Evolutionary conservation across 2,329 filamentous ascomycete species (phyloP).

Genomic region (Eutypa lata): DNA sequence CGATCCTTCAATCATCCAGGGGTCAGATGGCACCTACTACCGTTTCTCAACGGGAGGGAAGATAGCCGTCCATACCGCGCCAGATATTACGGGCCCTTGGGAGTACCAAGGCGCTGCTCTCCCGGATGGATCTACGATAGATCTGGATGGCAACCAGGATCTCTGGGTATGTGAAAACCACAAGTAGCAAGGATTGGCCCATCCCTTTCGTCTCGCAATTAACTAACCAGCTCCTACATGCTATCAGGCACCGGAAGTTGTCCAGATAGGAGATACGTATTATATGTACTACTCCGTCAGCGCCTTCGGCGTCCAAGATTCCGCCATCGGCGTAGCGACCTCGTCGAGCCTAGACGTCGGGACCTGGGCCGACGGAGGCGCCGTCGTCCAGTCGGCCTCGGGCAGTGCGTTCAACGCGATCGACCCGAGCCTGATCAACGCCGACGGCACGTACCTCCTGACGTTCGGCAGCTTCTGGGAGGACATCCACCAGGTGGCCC

Average conservation of each 20-base stretch:
- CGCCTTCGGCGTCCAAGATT: slow-evolving; percentile 57
- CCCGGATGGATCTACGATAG: slow-evolving; percentile 32
- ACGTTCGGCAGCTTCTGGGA: slow-evolving; percentile 69
- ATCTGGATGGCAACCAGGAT: slow-evolving; percentile 31
- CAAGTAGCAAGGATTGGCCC: too few relatives aligned
- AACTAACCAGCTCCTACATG: too few relatives aligned
- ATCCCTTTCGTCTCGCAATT: too few relatives aligned
- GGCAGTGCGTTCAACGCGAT: slow-evolving; percentile 56
- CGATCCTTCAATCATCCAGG: slow-evolving; percentile 38
- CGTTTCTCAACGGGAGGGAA: slow-evolving; percentile 38
- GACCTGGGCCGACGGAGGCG: slow-evolving; percentile 58
- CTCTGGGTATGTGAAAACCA: slow-evolving; percentile 36
- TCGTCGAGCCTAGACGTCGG: slow-evolving; percentile 47
- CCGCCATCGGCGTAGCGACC: slow-evolving; percentile 56
- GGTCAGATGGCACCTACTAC: slow-evolving; percentile 40
- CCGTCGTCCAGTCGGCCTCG: slow-evolving; percentile 44
- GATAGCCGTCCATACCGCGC: slow-evolving; percentile 36
- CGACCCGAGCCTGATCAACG: slow-evolving; percentile 51
- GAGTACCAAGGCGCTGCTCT: slow-evolving; percentile 35
- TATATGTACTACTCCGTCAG: slow-evolving; percentile 68
- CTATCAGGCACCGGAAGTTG: slow-evolving; percentile 59
- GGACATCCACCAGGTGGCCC: slow-evolving; percentile 56
- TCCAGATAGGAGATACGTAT: slow-evolving; percentile 53
- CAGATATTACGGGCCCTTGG: slow-evolving; percentile 37
- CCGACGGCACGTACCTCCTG: slow-evolving; percentile 42